phyloP scores from a whole-genome alignment of 2,329 filamentous ascomycete genomes.

The Shiraia bambusicola region DNA sequence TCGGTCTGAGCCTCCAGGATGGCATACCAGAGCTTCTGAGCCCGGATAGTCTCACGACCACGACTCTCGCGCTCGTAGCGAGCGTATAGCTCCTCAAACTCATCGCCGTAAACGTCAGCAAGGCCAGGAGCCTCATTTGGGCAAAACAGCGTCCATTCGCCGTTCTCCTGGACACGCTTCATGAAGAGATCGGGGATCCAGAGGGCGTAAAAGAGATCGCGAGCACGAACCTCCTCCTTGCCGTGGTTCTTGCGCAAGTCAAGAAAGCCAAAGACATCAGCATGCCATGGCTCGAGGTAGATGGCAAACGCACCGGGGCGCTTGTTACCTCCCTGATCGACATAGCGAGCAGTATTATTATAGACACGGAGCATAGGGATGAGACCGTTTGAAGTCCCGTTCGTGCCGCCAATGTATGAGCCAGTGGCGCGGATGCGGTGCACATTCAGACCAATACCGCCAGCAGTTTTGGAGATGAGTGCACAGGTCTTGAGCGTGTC shows the following conservation, averaged over 20 bases:
- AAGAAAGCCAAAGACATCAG: slow-evolving; percentile 95
- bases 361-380: slow-evolving; percentile 98
- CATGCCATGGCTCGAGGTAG: slow-evolving; percentile 98
- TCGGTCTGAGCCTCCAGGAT: slow-evolving; percentile 98
- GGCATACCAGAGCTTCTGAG: slow-evolving; percentile 99
- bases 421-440: slow-evolving; percentile 97
- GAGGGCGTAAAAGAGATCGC: slow-evolving; percentile 94
- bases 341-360: slow-evolving; percentile 98
- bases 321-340: slow-evolving; percentile 99
- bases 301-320: slow-evolving; percentile 97
- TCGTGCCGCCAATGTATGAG: slow-evolving; percentile 97
- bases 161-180: slow-evolving; percentile 98
- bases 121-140: slow-evolving; percentile 94
- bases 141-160: slow-evolving; percentile 97
- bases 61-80: slow-evolving; percentile 83
- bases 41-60: slow-evolving; percentile 88
- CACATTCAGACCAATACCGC: slow-evolving; percentile 94
- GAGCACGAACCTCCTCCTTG: slow-evolving; percentile 95
- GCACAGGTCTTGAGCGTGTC: slow-evolving; percentile 98
- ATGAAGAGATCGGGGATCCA: slow-evolving; percentile 99
- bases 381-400: slow-evolving; percentile 96
- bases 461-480: slow-evolving; percentile 99
- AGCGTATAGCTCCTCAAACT: slow-evolving; percentile 94
- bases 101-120: slow-evolving; percentile 94
- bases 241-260: slow-evolving; percentile 99